A percentile compares a stretch with the other conserved stretches of the same genome.
These are phyloP conservation scores for Penicillium decumbens DNA, from an alignment of 2,329 filamentous ascomycete species.

Conservation along the genomic window DNA sequence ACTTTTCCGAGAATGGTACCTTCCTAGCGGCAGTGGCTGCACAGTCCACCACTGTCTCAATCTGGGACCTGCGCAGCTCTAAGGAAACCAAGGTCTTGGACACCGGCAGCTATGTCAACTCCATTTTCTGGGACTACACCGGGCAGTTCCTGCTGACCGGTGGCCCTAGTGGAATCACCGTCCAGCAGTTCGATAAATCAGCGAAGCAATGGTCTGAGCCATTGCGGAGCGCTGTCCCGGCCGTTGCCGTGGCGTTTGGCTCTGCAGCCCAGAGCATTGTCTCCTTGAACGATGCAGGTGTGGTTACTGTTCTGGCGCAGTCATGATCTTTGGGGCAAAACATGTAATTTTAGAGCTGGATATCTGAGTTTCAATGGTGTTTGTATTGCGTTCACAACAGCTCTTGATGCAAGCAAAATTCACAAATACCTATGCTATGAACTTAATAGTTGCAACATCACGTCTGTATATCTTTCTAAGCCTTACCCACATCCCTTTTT, in stretches of 20 bases:
- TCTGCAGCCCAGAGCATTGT: slow-evolving; percentile 68
- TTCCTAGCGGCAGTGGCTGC: slow-evolving; percentile 84
- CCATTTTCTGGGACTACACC: slow-evolving; percentile 86
- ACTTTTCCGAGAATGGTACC: slow-evolving; percentile 94
- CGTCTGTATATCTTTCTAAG: not conserved
- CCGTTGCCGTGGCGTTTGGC: slow-evolving; percentile 73
- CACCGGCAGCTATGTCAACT: slow-evolving; percentile 70
- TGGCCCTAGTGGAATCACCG: slow-evolving; percentile 73
- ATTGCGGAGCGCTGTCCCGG: slow-evolving; percentile 68
- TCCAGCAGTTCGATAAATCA: slow-evolving; percentile 84
- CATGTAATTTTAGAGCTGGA: slow-evolving; percentile 25
- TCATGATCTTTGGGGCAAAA: slow-evolving; percentile 37
- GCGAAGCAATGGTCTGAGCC: slow-evolving; percentile 87
- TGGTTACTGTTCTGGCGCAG: slow-evolving; percentile 64
- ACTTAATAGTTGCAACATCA: not conserved
- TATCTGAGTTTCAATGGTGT: slow-evolving; percentile 17
- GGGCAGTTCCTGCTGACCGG: slow-evolving; percentile 85
- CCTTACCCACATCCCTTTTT: not conserved
- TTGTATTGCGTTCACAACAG: slow-evolving; percentile 17
- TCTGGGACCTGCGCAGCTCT: slow-evolving; percentile 89
- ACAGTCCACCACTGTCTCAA: slow-evolving; percentile 70
- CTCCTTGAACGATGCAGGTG: slow-evolving; percentile 68
- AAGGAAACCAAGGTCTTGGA: slow-evolving; percentile 80
- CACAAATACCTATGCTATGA: not conserved
- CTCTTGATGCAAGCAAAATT: slow-evolving; percentile 15